Percentiles rank a stretch among this genome's conserved stretches.
Evolutionary conservation across 2,329 filamentous ascomycete species (phyloP).

Genomic region (Neonectria magnoliae): DNA sequence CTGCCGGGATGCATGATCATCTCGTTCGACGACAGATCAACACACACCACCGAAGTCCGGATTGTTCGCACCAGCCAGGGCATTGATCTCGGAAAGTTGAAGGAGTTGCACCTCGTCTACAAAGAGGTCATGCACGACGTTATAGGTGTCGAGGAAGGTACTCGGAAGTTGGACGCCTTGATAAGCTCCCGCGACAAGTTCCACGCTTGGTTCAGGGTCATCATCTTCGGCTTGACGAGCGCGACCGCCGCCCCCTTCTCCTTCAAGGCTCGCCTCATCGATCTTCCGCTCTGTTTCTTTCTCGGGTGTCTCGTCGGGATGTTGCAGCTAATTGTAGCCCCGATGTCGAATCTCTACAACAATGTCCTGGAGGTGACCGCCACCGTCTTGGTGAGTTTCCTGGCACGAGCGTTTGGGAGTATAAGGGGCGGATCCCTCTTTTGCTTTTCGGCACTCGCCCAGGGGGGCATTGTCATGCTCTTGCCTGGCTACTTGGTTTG

Average conservation of each 20-base stretch:
- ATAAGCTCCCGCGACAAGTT: slow-evolving; percentile 67
- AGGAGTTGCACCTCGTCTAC: slow-evolving; percentile 70
- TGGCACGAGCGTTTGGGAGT: slow-evolving; percentile 71
- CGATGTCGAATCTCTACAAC: slow-evolving; percentile 73
- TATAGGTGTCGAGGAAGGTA: slow-evolving; percentile 67
- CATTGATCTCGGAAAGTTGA: slow-evolving; percentile 69
- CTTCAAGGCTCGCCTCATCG: slow-evolving; percentile 75
- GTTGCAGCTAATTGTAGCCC: slow-evolving; percentile 75
- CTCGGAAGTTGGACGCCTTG: slow-evolving; percentile 61
- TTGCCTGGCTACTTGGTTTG: slow-evolving; percentile 72
- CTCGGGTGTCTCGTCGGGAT: slow-evolving; percentile 76
- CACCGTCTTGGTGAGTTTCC: slow-evolving; percentile 69
- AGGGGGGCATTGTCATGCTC: slow-evolving; percentile 73
- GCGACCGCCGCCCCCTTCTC: slow-evolving; percentile 79
- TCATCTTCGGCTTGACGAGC: slow-evolving; percentile 78
- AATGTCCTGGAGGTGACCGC: slow-evolving; percentile 74
- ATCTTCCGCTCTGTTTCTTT: slow-evolving; percentile 76
- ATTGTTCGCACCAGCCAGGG: slow-evolving; percentile 68
- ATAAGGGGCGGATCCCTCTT: slow-evolving; percentile 63
- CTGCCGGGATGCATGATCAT: slow-evolving; percentile 93
- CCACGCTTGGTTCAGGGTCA: slow-evolving; percentile 61
- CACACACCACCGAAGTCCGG: slow-evolving; percentile 74
- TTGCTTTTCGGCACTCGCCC: slow-evolving; percentile 73
- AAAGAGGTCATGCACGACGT: slow-evolving; percentile 72
- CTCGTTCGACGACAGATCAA: slow-evolving; percentile 79